phyloP scores from a whole-genome alignment of 257 asterid genomes.

The Rubia yunnanensis region DNA sequence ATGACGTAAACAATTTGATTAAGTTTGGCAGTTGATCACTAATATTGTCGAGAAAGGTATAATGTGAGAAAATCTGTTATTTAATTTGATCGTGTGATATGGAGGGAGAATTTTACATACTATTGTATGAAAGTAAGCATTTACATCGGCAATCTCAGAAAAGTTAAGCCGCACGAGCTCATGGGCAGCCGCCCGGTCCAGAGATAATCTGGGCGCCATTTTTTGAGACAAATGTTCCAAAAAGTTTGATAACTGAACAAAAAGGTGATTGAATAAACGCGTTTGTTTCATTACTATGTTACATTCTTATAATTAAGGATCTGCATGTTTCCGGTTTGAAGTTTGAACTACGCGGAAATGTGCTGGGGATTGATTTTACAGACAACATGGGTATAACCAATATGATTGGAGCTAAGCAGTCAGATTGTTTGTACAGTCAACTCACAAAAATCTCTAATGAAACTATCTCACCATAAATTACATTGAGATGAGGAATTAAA shows the following conservation, averaged over 20 bases:
- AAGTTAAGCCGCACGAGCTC: slow-evolving; percentile 3
- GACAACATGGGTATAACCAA: too few species aligned
- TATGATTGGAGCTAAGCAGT: neutral
- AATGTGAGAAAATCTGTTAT: neutral
- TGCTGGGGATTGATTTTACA: neutral
- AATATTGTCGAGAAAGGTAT: neutral
- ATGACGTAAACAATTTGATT: neutral
- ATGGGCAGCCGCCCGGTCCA: neutral
- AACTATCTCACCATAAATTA: too few species aligned
- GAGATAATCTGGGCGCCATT: slow-evolving; percentile 9
- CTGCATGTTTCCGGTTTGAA: neutral
- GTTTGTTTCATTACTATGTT: neutral
- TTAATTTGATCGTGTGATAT: neutral
- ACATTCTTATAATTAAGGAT: neutral
- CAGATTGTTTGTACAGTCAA: too few species aligned
- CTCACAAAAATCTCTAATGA: too few species aligned
- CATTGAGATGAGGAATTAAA: too few species aligned
- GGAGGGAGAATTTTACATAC: neutral
- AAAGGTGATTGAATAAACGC: slow-evolving; percentile 15
- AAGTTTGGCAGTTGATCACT: neutral
- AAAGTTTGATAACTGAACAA: neutral
- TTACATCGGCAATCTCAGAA: neutral
- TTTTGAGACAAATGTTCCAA: neutral
- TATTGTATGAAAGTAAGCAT: neutral
- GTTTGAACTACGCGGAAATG: neutral